Percentiles rank a stretch among this genome's conserved stretches.
Evolutionary conservation across 2,329 filamentous ascomycete genomes (phyloP).

Genomic region (Zelopaecilomyces penicillatus): DNA sequence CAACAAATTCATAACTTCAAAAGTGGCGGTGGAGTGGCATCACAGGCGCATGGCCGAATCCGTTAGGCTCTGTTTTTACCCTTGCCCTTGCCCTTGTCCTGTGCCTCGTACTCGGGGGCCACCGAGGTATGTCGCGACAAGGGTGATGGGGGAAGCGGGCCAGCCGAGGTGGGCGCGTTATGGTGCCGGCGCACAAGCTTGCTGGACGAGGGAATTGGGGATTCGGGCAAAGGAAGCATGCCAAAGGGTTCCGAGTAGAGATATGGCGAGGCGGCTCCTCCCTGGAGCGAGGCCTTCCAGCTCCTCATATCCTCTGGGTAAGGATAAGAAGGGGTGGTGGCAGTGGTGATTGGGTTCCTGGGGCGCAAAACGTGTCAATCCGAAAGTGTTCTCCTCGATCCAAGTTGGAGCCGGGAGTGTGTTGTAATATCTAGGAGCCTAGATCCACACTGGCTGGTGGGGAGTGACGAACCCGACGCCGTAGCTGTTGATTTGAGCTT

Average conservation of each 20-base stretch:
- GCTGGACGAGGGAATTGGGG: slow-evolving; percentile 29
- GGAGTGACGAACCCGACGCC: slow-evolving; percentile 54
- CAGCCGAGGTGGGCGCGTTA: slow-evolving; percentile 26
- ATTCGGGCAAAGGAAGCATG: slow-evolving; percentile 39
- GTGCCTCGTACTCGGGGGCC: slow-evolving; percentile 8
- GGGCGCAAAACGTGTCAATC: slow-evolving; percentile 44
- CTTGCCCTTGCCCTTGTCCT: slow-evolving; percentile 25
- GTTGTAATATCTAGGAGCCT: slow-evolving; percentile 32
- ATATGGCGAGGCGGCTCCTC: slow-evolving; percentile 35
- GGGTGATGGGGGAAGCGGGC: slow-evolving; percentile 27
- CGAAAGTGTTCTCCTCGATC: slow-evolving; percentile 33
- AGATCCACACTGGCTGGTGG: slow-evolving; percentile 55
- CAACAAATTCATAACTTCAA: slow-evolving; percentile 8
- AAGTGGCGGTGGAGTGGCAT: slow-evolving; percentile 5
- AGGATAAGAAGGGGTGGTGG: slow-evolving; percentile 36
- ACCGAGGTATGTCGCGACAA: slow-evolving; percentile 24
- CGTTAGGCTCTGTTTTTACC: slow-evolving; percentile 16
- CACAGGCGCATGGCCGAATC: slow-evolving; percentile 12
- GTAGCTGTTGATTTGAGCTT: slow-evolving; percentile 29
- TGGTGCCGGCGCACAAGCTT: slow-evolving; percentile 30
- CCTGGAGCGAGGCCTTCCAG: slow-evolving; percentile 27
- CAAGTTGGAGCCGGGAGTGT: slow-evolving; percentile 24
- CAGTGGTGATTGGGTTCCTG: slow-evolving; percentile 42
- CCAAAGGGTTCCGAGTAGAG: slow-evolving; percentile 33
- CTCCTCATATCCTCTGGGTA: slow-evolving; percentile 33